Conservation (phyloP, 176 grass and related monocot species). For the Phoenix dactylifera region DNA sequence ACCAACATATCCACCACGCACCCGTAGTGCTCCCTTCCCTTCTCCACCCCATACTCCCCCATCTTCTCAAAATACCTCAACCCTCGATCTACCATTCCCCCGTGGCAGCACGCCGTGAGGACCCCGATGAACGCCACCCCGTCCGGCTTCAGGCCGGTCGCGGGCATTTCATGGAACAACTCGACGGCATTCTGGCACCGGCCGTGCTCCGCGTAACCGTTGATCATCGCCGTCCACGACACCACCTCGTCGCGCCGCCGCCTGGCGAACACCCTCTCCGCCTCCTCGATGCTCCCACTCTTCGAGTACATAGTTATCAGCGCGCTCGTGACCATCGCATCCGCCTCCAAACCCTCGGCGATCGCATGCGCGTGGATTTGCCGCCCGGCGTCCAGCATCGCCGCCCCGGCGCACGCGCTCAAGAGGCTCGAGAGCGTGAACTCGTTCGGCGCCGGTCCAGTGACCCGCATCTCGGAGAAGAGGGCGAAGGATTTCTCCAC, state of each 20-base stretch:
- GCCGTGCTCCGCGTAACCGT: constrained; percentile 44
- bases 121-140: constrained; percentile 44
- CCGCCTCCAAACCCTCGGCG: constrained; percentile 18
- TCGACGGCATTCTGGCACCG: constrained; percentile 29
- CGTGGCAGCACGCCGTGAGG: constrained; percentile 48
- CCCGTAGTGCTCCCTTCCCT: constrained; percentile 56
- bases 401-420: constrained; percentile 28
- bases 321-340: constrained; percentile 36
- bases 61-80: constrained; percentile 46
- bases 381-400: constrained; percentile 26
- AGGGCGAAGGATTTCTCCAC: constrained; percentile 33
- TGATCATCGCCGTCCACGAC: constrained; percentile 50
- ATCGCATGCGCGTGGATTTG: constrained; percentile 44
- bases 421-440: constrained; percentile 53
- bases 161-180: constrained; percentile 42
- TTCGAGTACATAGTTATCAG: constrained; percentile 57
- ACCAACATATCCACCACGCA: constrained; percentile 49
- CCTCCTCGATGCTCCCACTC: constrained; percentile 44
- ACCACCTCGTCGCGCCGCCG: constrained; percentile 32
- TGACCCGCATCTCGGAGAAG: constrained; percentile 37
- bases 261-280: constrained; percentile 18
- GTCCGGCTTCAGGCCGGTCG: constrained; percentile 31
- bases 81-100: constrained; percentile 35
- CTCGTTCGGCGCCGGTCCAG: constrained; percentile 37
- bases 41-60: constrained; percentile 31